A percentile compares a stretch with the other conserved stretches of the same genome.
Evolutionary conservation across 129 eudicot genomes (phyloP).

Genomic region (Saposhnikovia divaricata): DNA sequence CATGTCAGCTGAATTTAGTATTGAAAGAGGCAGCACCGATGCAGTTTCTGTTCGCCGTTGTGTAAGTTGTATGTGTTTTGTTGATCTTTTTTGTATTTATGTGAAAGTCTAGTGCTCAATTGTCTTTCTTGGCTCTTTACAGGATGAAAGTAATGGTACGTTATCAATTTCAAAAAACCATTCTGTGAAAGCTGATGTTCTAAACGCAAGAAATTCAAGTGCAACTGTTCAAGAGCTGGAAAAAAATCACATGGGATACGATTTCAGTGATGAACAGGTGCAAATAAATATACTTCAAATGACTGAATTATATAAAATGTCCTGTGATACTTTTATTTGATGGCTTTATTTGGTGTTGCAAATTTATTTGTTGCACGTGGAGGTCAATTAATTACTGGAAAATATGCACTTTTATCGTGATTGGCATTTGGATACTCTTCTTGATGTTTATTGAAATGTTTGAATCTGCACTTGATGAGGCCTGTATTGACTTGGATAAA

Average conservation of each 20-base stretch:
- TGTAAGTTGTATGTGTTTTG: constrained; percentile 92
- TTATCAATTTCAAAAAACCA: constrained; percentile 32
- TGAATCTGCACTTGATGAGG: background rate
- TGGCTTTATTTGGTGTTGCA: background rate
- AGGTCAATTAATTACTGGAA: background rate
- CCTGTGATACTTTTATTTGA: background rate
- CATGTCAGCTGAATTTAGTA: constrained; percentile 13
- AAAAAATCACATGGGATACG: constrained; percentile 37
- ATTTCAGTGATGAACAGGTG: constrained; percentile 78
- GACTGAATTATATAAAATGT: background rate
- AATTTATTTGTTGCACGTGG: background rate
- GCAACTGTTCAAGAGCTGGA: constrained; percentile 31
- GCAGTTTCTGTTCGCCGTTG: constrained; percentile 42
- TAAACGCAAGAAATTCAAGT: constrained; percentile 23
- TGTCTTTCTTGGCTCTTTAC: constrained; percentile 22
- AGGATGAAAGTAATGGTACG: constrained; percentile 68
- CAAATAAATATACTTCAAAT: constrained; percentile 4
- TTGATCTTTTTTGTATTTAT: constrained; percentile 17
- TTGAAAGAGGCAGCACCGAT: constrained; percentile 22
- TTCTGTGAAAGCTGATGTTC: constrained; percentile 28
- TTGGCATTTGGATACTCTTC: background rate
- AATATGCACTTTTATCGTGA: background rate
- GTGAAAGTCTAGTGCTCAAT: constrained; percentile 24
- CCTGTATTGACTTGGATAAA: background rate
- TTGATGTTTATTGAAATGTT: background rate